Evolutionary conservation across 371 early-diverging fungal genomes (phyloP).

Genomic region (Rhizomucor miehei): DNA sequence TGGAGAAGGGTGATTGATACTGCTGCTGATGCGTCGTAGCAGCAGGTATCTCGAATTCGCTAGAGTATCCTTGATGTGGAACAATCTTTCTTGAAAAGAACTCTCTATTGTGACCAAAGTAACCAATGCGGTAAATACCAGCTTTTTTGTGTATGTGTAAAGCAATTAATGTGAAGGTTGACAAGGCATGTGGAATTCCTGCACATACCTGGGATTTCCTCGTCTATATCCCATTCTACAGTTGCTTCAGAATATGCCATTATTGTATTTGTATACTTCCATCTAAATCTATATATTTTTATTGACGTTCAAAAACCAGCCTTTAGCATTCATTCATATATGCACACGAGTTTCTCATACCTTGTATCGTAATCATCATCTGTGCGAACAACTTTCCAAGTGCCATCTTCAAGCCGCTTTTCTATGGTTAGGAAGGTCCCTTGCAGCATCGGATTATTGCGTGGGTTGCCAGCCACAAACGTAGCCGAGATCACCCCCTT

Average conservation of each 20-base stretch:
- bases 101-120: constrained; percentile 21
- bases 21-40: too few species aligned
- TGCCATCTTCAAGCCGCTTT: constrained; percentile 16
- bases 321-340: too few species aligned
- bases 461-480: constrained; percentile 63
- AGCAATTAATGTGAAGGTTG: too few species aligned
- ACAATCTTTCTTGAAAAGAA: constrained; percentile 11
- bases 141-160: background rate
- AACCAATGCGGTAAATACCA: constrained; percentile 18
- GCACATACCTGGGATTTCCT: constrained; percentile 15
- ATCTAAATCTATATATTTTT: constrained; percentile 30
- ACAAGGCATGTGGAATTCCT: background rate
- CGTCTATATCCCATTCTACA: constrained; percentile 38
- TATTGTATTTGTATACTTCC: constrained; percentile 28
- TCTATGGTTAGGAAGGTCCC: constrained; percentile 57
- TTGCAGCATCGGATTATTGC: constrained; percentile 46
- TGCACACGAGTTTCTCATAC: constrained; percentile 7
- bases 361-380: constrained; percentile 50
- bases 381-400: constrained; percentile 39
- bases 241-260: constrained; percentile 38
- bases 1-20: too few species aligned
- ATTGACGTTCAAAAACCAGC: background rate
- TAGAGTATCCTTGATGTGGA: constrained; percentile 18
- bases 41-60: constrained; percentile 8
- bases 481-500: constrained; percentile 24